Base-by-base conservation (phyloP, 2,329 filamentous ascomycete species). In the Erysiphe pulchra region DNA sequence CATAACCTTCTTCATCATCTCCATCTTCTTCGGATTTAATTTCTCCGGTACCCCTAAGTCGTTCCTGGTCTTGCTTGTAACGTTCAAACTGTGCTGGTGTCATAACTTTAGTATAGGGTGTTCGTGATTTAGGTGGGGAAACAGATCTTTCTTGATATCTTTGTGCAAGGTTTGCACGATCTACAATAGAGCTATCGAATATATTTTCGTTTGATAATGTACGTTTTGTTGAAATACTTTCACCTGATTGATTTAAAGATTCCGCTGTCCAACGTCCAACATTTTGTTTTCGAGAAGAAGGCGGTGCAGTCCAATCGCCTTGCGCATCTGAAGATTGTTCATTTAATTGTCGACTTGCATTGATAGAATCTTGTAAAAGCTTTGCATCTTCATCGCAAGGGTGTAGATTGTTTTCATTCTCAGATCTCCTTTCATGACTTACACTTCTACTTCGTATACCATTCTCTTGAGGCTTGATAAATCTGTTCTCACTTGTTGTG, bases 51-150 rank as follows among this genome's bases (percentile, higher is more conserved):
- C 66, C 46, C 70, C 52, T 54, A 17, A 57, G 66, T n/a, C 73
- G 68, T 51, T 77, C 76, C 55, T 82, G 77, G 56, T 90, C 79
- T 55, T 77, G 70, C 50, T 76, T 72, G 55, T 86, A 87, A 51
- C 71, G 71, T 58, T 93, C 84, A 53, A 92, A 93, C 57, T 93
- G 75, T 11, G 77, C 81, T 1, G 80, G 80, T 1, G 85, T 93
- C 82, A 93, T 92, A 50, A 90, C 79, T 60, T 90, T 90, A 18
- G 45, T 38, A 14, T 30, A 28, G 4, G 37, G 36, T 9, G 34
- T 32, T 17, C 31, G 37, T 32, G 45, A 20, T 20, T 47, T 17
- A 28, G 46, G 46, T n/a, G 50, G 49, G 2, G 50, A 46, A 3
- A 38, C 37, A 30, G 51, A 20, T 41, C 45, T 54, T 20, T 57